Evolutionary conservation across 257 asterid genomes (phyloP).

Genomic region (Gardenia jasminoides): DNA sequence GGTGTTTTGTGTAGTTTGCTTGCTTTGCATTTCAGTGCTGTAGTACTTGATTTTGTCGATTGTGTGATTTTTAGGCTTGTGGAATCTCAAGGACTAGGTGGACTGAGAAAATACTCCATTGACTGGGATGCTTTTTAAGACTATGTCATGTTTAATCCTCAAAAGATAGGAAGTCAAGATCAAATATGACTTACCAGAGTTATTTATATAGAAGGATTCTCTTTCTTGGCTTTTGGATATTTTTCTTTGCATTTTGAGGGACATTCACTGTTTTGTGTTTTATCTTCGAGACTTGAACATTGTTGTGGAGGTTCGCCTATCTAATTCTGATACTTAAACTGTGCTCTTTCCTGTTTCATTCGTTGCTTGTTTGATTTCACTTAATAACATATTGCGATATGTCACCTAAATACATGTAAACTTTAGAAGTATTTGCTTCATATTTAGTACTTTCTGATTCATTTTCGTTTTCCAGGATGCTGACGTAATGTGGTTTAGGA

Average conservation of each 20-base stretch:
- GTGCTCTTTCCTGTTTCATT: background rate
- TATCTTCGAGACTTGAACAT: background rate
- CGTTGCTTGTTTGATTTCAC: background rate
- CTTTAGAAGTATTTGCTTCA: slow-evolving; percentile 1
- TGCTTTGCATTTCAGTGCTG: background rate
- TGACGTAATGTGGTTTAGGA: slow-evolving; percentile 74
- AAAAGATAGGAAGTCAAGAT: background rate
- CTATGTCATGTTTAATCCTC: background rate
- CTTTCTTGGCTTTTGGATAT: background rate
- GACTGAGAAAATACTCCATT: background rate
- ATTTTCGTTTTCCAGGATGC: slow-evolving; percentile 48
- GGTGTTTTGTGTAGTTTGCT: background rate
- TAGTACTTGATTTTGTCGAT: background rate
- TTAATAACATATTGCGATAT: background rate
- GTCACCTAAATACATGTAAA: background rate
- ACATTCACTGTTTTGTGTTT: background rate
- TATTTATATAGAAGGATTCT: background rate
- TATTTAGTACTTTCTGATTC: slow-evolving; percentile 14
- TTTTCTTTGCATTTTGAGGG: background rate
- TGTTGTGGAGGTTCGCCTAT: background rate
- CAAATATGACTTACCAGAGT: background rate
- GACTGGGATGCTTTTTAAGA: background rate
- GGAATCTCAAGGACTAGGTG: background rate
- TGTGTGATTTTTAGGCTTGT: background rate
- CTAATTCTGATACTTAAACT: background rate